Base-by-base conservation (phyloP, 2,329 filamentous ascomycete species). In the Diaporthe vaccinii region DNA sequence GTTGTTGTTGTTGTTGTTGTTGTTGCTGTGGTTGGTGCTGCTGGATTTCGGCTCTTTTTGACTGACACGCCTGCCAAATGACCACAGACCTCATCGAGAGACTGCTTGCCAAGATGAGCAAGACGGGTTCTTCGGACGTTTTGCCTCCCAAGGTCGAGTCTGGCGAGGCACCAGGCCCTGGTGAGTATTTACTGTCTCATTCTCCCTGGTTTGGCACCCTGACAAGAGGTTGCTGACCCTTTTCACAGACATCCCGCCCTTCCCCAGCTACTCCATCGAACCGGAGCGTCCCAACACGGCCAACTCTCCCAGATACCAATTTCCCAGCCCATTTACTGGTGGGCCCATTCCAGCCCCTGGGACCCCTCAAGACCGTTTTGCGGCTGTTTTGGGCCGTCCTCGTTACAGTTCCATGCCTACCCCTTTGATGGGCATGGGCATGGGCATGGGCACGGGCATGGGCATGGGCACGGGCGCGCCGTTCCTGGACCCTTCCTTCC, bases 341-440 rank as follows among this genome's bases (percentile, higher is more conserved):
- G 41, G 74, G 10, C 71, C 70, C 14, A n/a, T 76, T 31, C 65
- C 68, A 10, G 49, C 61, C 31, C 53, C 70, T 36, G 44, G 59
- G 4, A 75, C 74, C 34, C 55, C 73, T 17, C 74, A 75, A 49
- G 61, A 75, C 28, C 70, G 74, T 41, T 70, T 75, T 57, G 74
- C 74, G 4, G 74, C 74, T 20, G 57, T 69, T 12, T 10, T 75
- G n/a, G 59, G 62, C n/a, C 61, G 57, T n/a, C 31, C 68, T 36
- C 36, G 51, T 31, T 62, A 55, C 41, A 57, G 4, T 41, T 34
- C 61, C 44, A 28, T 70, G 41, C 62, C 65, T 25, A n/a, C 44
- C 15, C 34, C 46, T 31, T 12, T 62, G 34, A 49, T 36, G 53
- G 53, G 53, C 25, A 71, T 71, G 68, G 53, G 15, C 25, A n/a